Percentiles rank a stretch among this genome's conserved stretches.
Conservation (phyloP, 1,284 basidiomycete species). For the Tilletia walkeri region DNA sequence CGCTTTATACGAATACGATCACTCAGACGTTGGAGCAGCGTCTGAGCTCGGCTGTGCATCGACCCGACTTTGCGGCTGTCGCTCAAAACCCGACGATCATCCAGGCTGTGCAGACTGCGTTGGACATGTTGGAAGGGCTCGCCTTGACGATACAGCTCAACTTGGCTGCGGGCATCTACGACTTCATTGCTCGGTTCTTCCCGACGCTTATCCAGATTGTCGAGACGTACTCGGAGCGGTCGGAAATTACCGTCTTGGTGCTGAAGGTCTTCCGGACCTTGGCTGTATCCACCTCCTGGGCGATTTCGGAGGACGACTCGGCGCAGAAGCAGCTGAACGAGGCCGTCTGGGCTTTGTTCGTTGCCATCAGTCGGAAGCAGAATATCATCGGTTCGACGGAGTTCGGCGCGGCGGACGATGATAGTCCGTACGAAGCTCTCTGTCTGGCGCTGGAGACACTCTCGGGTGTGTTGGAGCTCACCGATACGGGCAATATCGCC, state of each 20-base stretch:
- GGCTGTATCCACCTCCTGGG: conserved; percentile 28
- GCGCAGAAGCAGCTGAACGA: conserved; percentile 30
- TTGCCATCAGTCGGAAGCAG: conserved; percentile 26
- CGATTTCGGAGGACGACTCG: conserved; percentile 27
- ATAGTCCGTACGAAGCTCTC: conserved; percentile 40
- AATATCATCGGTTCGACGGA: conserved; percentile 14
- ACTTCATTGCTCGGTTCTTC: conserved; percentile 39
- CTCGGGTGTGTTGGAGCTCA: conserved; percentile 28
- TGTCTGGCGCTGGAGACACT: conserved; percentile 34
- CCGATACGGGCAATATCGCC: conserved; percentile 23
- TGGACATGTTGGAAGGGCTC: conserved; percentile 46
- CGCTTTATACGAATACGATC: conserved; percentile 24
- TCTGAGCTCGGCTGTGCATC: conserved; percentile 34
- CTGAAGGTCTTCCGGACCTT: conserved; percentile 33
- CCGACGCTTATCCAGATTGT: conserved; percentile 32
- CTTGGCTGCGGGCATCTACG: conserved; percentile 36
- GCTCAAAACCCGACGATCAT: conserved; percentile 37
- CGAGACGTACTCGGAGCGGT: conserved; percentile 30
- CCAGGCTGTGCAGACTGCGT: conserved; percentile 33
- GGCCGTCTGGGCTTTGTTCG: conserved; percentile 29
- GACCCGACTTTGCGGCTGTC: conserved; percentile 30
- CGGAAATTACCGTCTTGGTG: conserved; percentile 32
- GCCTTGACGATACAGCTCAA: conserved; percentile 35
- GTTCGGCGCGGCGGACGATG: conserved; percentile 30
- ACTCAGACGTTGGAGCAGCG: conserved; percentile 38